Percentiles rank a stretch among this genome's conserved stretches.
These are phyloP conservation scores for Xylaria cubensis DNA, from an alignment of 495 filamentous ascomycete species.

Conservation along the genomic window DNA sequence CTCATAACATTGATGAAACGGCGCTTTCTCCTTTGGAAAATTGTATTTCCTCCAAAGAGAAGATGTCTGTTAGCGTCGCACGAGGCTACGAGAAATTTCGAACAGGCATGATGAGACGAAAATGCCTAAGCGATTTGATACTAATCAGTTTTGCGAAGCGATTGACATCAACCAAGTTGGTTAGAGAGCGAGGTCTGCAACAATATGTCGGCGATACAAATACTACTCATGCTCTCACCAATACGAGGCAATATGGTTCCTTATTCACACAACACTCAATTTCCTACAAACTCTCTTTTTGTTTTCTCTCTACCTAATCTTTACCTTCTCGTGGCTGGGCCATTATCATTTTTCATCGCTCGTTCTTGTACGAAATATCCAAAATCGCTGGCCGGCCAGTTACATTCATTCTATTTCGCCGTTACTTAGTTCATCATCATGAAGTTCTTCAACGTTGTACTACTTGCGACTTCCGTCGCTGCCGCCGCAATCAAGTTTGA, in stretches of 20 bases:
- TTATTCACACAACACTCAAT: not conserved
- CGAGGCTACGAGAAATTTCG: not conserved
- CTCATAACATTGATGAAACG: conserved; percentile 11
- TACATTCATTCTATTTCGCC: not conserved
- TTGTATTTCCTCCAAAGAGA: conserved; percentile 13
- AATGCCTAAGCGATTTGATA: not conserved
- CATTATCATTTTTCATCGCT: not conserved
- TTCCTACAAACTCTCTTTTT: not conserved
- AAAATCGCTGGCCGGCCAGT: not conserved
- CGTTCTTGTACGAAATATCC: not conserved
- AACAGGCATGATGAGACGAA: conserved; percentile 9
- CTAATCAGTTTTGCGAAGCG: not conserved
- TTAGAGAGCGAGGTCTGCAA: not conserved
- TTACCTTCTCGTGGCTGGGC: conserved; percentile 5
- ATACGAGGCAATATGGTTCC: not conserved
- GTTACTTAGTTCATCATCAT: not conserved
- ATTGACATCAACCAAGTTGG: not conserved
- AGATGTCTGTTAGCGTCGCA: not conserved
- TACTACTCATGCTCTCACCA: not conserved
- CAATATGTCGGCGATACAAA: not conserved
- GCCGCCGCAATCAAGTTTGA: conserved; percentile 1
- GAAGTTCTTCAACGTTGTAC: conserved; percentile 9
- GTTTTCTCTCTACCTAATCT: not conserved
- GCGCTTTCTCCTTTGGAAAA: conserved; percentile 3
- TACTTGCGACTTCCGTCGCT: conserved; percentile 8